Evolutionary conservation across 768 basidiomycete species (phyloP).

Genomic region (Naematelia encephala): DNA sequence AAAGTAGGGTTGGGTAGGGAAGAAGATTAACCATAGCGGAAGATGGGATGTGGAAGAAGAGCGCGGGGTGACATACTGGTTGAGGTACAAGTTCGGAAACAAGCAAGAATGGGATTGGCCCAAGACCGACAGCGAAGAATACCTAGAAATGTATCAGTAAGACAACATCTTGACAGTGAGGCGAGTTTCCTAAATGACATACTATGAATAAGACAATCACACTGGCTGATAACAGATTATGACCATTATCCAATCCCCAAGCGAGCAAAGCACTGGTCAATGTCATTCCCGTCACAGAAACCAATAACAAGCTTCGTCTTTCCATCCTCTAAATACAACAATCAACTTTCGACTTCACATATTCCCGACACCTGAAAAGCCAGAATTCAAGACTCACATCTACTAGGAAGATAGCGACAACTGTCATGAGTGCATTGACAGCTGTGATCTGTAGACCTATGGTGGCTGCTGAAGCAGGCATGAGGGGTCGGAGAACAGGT

Average conservation of each 20-base stretch:
- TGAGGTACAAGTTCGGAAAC: constrained; percentile 82
- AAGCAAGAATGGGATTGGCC: constrained; percentile 89
- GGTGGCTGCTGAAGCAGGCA: constrained; percentile 75
- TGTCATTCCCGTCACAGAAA: constrained; percentile 67
- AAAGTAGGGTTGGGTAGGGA: constrained; percentile 36
- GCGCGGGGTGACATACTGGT: constrained; percentile 57
- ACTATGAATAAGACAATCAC: constrained; percentile 76
- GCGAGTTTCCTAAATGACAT: constrained; percentile 40
- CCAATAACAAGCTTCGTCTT: constrained; percentile 63
- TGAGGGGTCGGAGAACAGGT: constrained; percentile 55
- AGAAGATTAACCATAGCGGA: no score
- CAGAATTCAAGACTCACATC: constrained; percentile 59
- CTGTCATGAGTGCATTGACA: constrained; percentile 70
- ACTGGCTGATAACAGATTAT: constrained; percentile 64
- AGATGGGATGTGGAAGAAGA: no score
- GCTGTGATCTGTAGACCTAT: constrained; percentile 79
- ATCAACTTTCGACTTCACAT: background rate
- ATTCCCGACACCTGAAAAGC: background rate
- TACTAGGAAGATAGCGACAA: constrained; percentile 81
- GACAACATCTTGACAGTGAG: constrained; percentile 3
- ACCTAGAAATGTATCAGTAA: constrained; percentile 51
- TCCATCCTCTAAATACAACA: constrained; percentile 59
- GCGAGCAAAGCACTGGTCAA: constrained; percentile 67
- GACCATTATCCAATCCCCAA: constrained; percentile 63
- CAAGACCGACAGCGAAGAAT: constrained; percentile 84